A percentile compares a stretch with the other conserved stretches of the same genome.
phyloP scores from a whole-genome alignment of 352 stramenopile genomes.

The Pythium rhizo-oryzae region DNA sequence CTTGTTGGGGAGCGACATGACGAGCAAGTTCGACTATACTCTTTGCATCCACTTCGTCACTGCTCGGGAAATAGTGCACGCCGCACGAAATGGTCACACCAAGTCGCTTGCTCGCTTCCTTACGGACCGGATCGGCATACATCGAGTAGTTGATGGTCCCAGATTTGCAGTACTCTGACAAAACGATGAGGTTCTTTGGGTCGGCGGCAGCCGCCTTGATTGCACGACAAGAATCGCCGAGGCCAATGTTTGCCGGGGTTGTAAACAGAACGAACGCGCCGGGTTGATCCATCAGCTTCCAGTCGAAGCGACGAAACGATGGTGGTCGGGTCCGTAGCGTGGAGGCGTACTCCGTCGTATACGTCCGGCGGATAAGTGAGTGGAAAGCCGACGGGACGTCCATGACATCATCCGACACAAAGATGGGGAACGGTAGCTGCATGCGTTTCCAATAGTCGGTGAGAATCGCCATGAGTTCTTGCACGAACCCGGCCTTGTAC shows the following conservation, averaged over 20 bases:
- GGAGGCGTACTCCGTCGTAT: slow-evolving; percentile 42
- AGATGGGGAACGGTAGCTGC: slow-evolving; percentile 60
- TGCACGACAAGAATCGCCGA: slow-evolving; percentile 69
- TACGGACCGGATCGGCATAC: slow-evolving; percentile 75
- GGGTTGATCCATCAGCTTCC: slow-evolving; percentile 63
- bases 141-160: slow-evolving; percentile 84
- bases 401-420: slow-evolving; percentile 61
- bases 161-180: slow-evolving; percentile 82
- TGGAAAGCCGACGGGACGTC: slow-evolving; percentile 59
- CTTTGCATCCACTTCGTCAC: slow-evolving; percentile 84
- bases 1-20: slow-evolving; percentile 55
- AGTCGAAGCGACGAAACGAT: slow-evolving; percentile 51
- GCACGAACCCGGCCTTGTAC: slow-evolving; percentile 77
- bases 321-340: not conserved
- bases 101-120: slow-evolving; percentile 70
- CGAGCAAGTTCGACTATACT: slow-evolving; percentile 81
- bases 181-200: slow-evolving; percentile 81
- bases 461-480: slow-evolving; percentile 77
- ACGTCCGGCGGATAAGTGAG: slow-evolving; percentile 65
- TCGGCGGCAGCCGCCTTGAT: slow-evolving; percentile 66
- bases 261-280: slow-evolving; percentile 83
- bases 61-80: slow-evolving; percentile 84
- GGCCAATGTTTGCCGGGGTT: slow-evolving; percentile 69
- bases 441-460: slow-evolving; percentile 76
- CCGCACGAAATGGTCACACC: slow-evolving; percentile 71